Percentiles rank a stretch among this genome's conserved stretches.
These are phyloP conservation scores for Penicillium sp. DNA, from an alignment of 2,329 filamentous ascomycete species.

Conservation along the genomic window DNA sequence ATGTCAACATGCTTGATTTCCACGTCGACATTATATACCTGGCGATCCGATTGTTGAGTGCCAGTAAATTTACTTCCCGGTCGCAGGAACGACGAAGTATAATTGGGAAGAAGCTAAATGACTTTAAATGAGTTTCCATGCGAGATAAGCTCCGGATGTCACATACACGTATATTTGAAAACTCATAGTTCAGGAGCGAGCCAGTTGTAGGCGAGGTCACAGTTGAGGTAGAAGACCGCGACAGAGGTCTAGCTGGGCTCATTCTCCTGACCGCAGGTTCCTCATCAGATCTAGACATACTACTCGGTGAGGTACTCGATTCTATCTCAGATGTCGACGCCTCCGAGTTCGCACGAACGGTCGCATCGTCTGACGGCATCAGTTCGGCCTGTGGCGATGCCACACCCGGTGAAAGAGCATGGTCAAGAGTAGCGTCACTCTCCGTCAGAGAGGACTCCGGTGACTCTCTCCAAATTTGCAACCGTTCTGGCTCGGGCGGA, in stretches of 20 bases:
- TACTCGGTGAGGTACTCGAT: conserved; percentile 27
- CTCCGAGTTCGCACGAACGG: conserved; percentile 30
- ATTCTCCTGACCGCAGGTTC: conserved; percentile 37
- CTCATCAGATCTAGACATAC: conserved; percentile 37
- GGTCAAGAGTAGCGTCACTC: conserved; percentile 33
- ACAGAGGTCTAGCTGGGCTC: conserved; percentile 41
- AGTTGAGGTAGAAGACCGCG: conserved; percentile 36
- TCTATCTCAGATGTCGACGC: conserved; percentile 32
- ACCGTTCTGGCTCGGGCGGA: conserved; percentile 52
- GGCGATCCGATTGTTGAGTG: conserved; percentile 89
- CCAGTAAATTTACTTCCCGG: conserved; percentile 87
- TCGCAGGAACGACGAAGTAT: conserved; percentile 84
- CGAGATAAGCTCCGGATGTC: conserved; percentile 6
- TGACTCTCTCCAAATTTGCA: conserved; percentile 39
- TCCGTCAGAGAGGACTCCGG: conserved; percentile 29
- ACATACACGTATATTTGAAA: conserved; percentile 60
- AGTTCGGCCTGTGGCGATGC: conserved; percentile 31
- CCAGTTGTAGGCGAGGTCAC: conserved; percentile 43
- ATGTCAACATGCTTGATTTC: conserved; percentile 97
- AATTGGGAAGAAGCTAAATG: conserved; percentile 71
- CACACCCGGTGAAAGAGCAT: conserved; percentile 32
- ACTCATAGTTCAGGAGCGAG: conserved; percentile 59
- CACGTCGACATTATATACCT: conserved; percentile 93
- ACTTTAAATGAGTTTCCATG: conserved; percentile 23
- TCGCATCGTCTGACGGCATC: conserved; percentile 35